Conservation (phyloP, 768 basidiomycete genomes). For the Sutorius australiensis region DNA sequence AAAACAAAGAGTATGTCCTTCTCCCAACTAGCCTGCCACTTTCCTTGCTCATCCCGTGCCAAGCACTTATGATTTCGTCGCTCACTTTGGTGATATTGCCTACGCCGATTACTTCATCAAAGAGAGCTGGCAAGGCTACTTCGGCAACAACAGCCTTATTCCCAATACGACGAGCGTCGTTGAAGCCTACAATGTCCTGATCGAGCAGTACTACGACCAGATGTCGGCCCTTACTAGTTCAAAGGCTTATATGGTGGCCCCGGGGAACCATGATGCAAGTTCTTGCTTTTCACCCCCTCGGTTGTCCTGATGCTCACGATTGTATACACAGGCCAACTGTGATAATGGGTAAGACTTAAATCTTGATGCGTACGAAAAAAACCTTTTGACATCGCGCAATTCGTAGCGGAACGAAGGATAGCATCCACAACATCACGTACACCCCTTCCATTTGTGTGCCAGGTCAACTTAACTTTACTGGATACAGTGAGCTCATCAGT, state of each 20-base stretch:
- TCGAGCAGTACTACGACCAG: constrained; percentile 29
- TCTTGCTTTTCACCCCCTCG: not conserved
- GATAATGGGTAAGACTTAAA: constrained; percentile 24
- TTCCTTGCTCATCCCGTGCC: not conserved
- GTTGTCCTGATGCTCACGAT: not conserved
- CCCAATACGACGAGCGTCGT: constrained; percentile 23
- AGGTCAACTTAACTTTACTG: constrained; percentile 27
- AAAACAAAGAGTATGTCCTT: constrained; percentile 24
- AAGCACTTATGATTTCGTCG: constrained; percentile 27
- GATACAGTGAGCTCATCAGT: constrained; percentile 21
- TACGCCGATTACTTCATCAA: constrained; percentile 29
- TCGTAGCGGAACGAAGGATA: constrained; percentile 22
- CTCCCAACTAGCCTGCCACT: not conserved
- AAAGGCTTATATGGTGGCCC: constrained; percentile 26
- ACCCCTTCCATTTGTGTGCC: constrained; percentile 25
- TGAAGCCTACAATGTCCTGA: constrained; percentile 23
- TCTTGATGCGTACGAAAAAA: not conserved
- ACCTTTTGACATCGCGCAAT: not conserved
- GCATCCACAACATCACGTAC: constrained; percentile 23
- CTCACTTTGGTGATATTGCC: constrained; percentile 25
- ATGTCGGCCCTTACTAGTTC: constrained; percentile 22
- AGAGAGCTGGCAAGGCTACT: constrained; percentile 31
- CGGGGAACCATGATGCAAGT: constrained; percentile 26
- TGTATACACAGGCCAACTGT: constrained; percentile 23
- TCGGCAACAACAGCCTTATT: constrained; percentile 25